Percentiles rank a stretch among this genome's conserved stretches.
These are phyloP conservation scores for Trypanosoma rangeli DNA, from an alignment of 208 protist species.

Conservation along the genomic window DNA sequence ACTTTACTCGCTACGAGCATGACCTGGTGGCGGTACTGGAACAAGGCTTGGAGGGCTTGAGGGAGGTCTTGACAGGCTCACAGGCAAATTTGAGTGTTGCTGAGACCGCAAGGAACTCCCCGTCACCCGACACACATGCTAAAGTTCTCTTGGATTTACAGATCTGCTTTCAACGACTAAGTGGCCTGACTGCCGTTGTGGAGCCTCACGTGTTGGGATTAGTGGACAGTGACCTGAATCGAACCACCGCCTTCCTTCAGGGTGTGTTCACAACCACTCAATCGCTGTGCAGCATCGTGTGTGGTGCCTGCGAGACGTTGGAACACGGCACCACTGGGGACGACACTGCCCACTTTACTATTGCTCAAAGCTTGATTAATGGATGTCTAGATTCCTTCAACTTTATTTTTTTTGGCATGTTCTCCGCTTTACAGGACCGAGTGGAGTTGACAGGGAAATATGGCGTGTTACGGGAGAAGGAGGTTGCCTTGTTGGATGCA, in stretches of 20 bases:
- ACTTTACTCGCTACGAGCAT: conserved; percentile 24
- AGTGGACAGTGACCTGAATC: neutral
- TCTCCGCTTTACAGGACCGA: conserved; percentile 1
- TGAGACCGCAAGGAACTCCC: neutral
- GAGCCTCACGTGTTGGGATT: conserved; percentile 6
- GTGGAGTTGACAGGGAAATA: neutral
- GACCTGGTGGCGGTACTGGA: conserved; percentile 13
- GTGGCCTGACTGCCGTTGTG: neutral
- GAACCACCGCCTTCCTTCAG: conserved; percentile 6
- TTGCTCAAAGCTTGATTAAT: conserved; percentile 14
- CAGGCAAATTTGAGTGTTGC: neutral
- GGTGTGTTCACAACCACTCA: conserved; percentile 10
- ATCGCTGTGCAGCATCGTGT: conserved; percentile 17
- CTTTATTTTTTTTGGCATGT: conserved; percentile 27
- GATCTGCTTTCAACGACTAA: conserved; percentile 13
- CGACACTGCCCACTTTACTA: neutral
- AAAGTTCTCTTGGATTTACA: conserved; percentile 15
- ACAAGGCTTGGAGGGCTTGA: neutral
- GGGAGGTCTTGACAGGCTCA: neutral
- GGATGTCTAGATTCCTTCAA: conserved; percentile 18
- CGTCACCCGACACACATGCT: too few species aligned
- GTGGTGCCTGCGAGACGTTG: conserved; percentile 2
- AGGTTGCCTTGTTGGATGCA: neutral
- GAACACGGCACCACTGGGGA: neutral
- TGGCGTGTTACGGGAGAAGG: neutral